Conservation (phyloP, 2,329 filamentous ascomycete genomes). For the Conoideocrella luteorostrata region DNA sequence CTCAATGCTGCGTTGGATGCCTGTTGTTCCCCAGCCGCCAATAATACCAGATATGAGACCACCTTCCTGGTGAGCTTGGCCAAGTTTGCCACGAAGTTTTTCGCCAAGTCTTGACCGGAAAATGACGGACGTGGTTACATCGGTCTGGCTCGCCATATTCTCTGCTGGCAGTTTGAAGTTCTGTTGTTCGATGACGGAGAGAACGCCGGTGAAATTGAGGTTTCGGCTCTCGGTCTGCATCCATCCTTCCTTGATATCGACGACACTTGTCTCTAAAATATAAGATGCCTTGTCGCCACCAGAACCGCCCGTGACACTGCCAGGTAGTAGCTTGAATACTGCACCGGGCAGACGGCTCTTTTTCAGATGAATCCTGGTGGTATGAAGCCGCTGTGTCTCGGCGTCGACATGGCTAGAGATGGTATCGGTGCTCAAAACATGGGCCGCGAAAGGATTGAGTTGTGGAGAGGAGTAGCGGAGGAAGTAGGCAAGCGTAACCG, state of each 20-base stretch:
- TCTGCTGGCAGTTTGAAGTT: slow-evolving; percentile 47
- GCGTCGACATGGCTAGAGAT: slow-evolving; percentile 69
- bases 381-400: slow-evolving; percentile 67
- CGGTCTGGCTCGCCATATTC: slow-evolving; percentile 40
- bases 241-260: slow-evolving; percentile 74
- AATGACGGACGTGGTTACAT: slow-evolving; percentile 67
- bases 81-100: slow-evolving; percentile 51
- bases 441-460: slow-evolving; percentile 71
- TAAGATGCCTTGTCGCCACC: slow-evolving; percentile 66
- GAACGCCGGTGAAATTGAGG: slow-evolving; percentile 73
- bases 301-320: slow-evolving; percentile 58
- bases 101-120: slow-evolving; percentile 69
- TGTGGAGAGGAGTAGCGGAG: slow-evolving; percentile 70
- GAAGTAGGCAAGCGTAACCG: slow-evolving; percentile 83
- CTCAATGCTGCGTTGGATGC: slow-evolving; percentile 76
- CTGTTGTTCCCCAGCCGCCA: slow-evolving; percentile 56
- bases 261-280: slow-evolving; percentile 72
- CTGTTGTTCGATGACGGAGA: slow-evolving; percentile 73
- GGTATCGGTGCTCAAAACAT: slow-evolving; percentile 79
- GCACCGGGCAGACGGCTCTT: slow-evolving; percentile 70
- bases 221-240: slow-evolving; percentile 79
- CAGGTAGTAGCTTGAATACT: slow-evolving; percentile 68
- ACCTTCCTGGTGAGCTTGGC: slow-evolving; percentile 37
- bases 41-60: slow-evolving; percentile 46
- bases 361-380: slow-evolving; percentile 75